Evolutionary conservation across 306 rosid genomes (phyloP).

Genomic region (Sechiopsis laciniata): DNA sequence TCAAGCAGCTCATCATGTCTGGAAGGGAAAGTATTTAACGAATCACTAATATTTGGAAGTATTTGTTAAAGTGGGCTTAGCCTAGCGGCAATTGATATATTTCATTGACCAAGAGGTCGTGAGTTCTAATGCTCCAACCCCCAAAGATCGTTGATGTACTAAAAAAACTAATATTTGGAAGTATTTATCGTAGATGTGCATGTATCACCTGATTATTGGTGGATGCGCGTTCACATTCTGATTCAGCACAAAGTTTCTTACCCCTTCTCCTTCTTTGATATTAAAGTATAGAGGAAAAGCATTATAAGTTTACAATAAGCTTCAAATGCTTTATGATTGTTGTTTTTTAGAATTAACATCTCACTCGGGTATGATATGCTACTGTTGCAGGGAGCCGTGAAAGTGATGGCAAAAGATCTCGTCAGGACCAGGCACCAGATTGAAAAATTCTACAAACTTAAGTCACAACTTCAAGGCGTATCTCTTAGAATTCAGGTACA

Average conservation of each 20-base stretch:
- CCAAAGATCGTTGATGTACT: too few relatives aligned
- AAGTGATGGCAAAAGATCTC: slow-evolving; percentile 97
- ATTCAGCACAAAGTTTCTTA: not conserved
- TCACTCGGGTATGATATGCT: not conserved
- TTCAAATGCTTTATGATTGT: not conserved
- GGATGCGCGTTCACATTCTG: not conserved
- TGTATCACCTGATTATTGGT: not conserved
- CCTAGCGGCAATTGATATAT: too few relatives aligned
- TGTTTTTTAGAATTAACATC: slow-evolving; percentile 5
- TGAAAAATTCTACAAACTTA: slow-evolving; percentile 94
- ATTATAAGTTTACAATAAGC: not conserved
- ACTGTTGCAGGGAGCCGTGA: slow-evolving; percentile 85
- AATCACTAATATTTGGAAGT: not conserved
- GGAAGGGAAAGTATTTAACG: not conserved
- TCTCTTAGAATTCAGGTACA: slow-evolving; percentile 93
- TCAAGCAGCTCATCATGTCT: not conserved
- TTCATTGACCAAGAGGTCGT: too few relatives aligned
- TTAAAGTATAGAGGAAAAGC: not conserved
- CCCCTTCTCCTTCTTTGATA: not conserved
- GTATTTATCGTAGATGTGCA: not conserved
- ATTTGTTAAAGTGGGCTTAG: too few relatives aligned
- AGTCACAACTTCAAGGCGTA: slow-evolving; percentile 98
- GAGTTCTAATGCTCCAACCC: too few relatives aligned
- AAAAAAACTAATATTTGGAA: not conserved
- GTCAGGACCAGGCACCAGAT: slow-evolving; percentile 94